Base-by-base conservation (phyloP, 2,329 filamentous ascomycete species). In the Fusarium compactum region DNA sequence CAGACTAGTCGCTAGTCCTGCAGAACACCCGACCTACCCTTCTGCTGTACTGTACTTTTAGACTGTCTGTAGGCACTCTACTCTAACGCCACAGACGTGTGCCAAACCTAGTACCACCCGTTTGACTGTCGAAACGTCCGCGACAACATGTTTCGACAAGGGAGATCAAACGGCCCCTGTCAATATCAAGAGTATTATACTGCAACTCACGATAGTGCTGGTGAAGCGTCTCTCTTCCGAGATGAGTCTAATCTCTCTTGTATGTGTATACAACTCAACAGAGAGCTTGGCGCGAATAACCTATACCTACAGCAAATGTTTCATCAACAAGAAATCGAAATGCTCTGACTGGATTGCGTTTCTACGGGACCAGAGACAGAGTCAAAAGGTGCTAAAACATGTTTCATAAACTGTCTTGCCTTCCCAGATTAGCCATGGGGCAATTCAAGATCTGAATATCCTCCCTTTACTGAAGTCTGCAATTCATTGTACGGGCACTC, bases 11-110 rank as follows among this genome's bases (percentile, higher is more conserved):
- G 34, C 18, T 22, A 40, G 18, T 12, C 24, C 38, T 46, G 43
- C 40, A 66, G 43, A 47, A 56, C 51, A 64, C 59, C 43, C 43
- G 18, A 38, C 34, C 10, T 38, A n/a, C 34, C 15, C 24, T 24
- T 53, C 22, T 20, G 27, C 24, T 41, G 32, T n/a, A 12, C 24
- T 18, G 27, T 29, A 29, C 27, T 29, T 15, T 34, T 34, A 34
- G 32, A 34, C 32, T 18, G 16, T 34, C 32, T 34, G 34, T 38
- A 38, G 34, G 34, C 34, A 38, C 34, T 38, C 34, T 34, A n/a
- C 47, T 57, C 45, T 50, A 47, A 53, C 69, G 71, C 71, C 72
- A 73, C 72, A 69, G 52, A 62, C 45, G 61, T 65, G 48, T 65
- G 45, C 58, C 62, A 65, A 61, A 56, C 12, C 40, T 38, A 51